Evolutionary conservation across 345 rosid species (phyloP).

Genomic region (Citrus reticulata): DNA sequence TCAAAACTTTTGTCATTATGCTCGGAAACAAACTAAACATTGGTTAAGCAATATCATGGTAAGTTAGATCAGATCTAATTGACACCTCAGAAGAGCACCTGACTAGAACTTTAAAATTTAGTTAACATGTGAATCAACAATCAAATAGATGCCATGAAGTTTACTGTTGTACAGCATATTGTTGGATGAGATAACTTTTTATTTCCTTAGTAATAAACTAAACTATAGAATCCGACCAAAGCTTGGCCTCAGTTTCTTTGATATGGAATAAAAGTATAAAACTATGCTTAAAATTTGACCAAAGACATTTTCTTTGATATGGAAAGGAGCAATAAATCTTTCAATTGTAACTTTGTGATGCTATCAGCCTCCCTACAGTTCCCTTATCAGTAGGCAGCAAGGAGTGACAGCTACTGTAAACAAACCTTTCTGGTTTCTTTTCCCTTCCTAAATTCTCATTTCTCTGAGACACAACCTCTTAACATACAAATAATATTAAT

Average conservation of each 20-base stretch:
- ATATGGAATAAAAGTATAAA: too few relatives aligned
- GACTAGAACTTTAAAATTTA: not conserved
- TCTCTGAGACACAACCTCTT: not conserved
- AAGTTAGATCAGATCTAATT: not conserved
- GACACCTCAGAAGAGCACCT: not conserved
- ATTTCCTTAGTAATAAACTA: not conserved
- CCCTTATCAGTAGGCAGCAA: not conserved
- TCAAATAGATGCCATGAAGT: not conserved
- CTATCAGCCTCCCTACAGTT: not conserved
- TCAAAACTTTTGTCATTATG: not conserved
- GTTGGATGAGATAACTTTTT: not conserved
- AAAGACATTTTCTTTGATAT: not conserved
- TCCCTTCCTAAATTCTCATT: not conserved
- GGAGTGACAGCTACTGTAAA: not conserved
- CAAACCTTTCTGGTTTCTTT: not conserved
- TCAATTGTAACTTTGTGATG: not conserved
- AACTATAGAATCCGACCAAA: too few relatives aligned
- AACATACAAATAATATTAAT: slow-evolving; percentile 3
- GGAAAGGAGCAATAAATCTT: not conserved
- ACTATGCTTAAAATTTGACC: not conserved
- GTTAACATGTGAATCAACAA: not conserved
- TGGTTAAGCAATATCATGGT: not conserved
- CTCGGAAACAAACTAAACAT: not conserved
- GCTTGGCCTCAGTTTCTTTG: too few relatives aligned
- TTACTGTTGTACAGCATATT: not conserved